Percentiles rank a stretch among this genome's conserved stretches.
Conservation (phyloP, 192 early-diverging fungal genomes). For the Lunasporangiospora selenospora region DNA sequence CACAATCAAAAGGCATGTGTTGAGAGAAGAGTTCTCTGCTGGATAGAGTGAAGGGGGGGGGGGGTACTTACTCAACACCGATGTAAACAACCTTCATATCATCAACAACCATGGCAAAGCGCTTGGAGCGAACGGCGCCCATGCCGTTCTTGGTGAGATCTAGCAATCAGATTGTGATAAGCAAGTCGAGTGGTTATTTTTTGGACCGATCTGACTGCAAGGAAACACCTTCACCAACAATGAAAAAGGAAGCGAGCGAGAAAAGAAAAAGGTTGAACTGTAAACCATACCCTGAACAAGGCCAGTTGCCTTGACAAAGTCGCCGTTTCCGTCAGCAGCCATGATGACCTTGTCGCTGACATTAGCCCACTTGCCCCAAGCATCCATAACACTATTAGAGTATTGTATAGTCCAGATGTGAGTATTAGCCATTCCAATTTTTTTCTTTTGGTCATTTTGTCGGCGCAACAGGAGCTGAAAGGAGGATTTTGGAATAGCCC, state of each 20-base stretch:
- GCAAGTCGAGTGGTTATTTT: no score
- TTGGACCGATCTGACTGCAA: no score
- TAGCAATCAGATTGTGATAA: constrained; percentile 46
- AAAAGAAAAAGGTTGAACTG: no score
- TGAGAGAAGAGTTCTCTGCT: no score
- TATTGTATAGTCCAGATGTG: no score
- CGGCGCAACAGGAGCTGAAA: no score
- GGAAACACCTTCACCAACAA: no score
- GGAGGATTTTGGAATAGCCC: no score
- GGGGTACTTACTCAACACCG: constrained; percentile 53
- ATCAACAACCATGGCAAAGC: constrained; percentile 62
- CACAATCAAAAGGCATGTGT: no score
- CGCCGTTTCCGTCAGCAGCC: constrained; percentile 58
- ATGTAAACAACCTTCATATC: constrained; percentile 59
- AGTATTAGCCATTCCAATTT: no score
- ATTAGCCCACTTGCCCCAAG: constrained; percentile 57
- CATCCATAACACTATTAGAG: constrained; percentile 68
- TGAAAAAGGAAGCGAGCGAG: no score
- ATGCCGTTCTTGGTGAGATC: constrained; percentile 65
- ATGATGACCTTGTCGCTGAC: constrained; percentile 53
- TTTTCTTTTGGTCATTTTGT: no score
- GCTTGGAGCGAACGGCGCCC: constrained; percentile 55
- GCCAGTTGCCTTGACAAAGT: constrained; percentile 47
- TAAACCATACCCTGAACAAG: constrained; percentile 42
- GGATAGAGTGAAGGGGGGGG: constrained; percentile 13